These are phyloP conservation scores for Pseudonitzschia pungens DNA, from an alignment of 108 stramenopile genomes.

Conservation along the genomic window DNA sequence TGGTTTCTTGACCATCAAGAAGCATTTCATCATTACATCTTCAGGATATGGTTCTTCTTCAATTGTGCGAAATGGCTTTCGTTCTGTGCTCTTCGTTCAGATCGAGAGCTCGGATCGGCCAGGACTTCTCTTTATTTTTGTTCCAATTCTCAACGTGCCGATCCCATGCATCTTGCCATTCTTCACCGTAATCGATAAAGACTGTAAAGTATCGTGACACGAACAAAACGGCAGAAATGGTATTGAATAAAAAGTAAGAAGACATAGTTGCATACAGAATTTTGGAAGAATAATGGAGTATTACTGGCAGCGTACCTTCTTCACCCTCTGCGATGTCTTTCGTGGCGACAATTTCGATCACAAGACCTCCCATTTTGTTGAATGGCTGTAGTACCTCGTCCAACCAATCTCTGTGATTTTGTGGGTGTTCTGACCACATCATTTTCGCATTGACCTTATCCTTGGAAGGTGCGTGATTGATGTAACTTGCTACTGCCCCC, in stretches of 20 bases:
- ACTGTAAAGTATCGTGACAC: slow-evolving; percentile 24
- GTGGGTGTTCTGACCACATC: slow-evolving; percentile 70
- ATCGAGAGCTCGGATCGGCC: slow-evolving; percentile 45
- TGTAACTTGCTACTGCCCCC: slow-evolving; percentile 57
- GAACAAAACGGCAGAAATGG: neutral
- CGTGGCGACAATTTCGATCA: slow-evolving; percentile 78
- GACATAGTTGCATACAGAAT: neutral
- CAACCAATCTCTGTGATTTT: slow-evolving; percentile 42
- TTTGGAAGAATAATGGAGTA: neutral
- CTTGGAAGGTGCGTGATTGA: slow-evolving; percentile 69
- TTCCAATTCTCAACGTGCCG: slow-evolving; percentile 43
- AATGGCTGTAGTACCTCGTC: slow-evolving; percentile 48
- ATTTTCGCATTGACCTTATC: slow-evolving; percentile 70
- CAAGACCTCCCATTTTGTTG: slow-evolving; percentile 47
- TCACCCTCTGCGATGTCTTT: slow-evolving; percentile 65
- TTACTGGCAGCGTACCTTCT: slow-evolving; percentile 24
- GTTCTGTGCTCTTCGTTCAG: slow-evolving; percentile 34
- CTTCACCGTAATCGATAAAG: slow-evolving; percentile 76
- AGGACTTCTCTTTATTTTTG: slow-evolving; percentile 41
- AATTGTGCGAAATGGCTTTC: slow-evolving; percentile 24
- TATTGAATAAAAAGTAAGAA: neutral
- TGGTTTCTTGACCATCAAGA: slow-evolving; percentile 39
- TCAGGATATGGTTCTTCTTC: slow-evolving; percentile 37
- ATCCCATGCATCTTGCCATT: slow-evolving; percentile 78
- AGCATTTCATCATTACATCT: slow-evolving; percentile 44